Evolutionary conservation across 148 eudicot genomes (phyloP).

Genomic region (Amaranthus palmeri): DNA sequence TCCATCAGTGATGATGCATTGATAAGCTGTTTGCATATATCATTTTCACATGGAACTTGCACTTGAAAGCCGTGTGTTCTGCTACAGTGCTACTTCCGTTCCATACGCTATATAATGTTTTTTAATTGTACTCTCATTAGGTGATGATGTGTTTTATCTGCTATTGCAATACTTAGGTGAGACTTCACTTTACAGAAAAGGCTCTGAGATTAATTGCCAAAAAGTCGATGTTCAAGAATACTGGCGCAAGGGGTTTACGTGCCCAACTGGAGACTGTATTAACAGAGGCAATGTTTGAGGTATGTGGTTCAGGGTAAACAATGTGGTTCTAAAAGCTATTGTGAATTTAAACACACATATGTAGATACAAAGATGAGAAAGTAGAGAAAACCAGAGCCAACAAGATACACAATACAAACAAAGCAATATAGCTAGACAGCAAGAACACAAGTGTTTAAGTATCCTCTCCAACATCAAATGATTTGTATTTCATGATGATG

Average conservation of each 20-base stretch:
- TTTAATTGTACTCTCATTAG: neutral
- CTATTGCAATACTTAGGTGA: constrained; percentile 47
- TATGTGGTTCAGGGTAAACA: constrained; percentile 19
- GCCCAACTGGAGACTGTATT: constrained; percentile 73
- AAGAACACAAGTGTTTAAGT: too few species aligned
- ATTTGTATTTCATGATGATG: too few species aligned
- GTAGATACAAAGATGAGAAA: neutral
- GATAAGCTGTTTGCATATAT: neutral
- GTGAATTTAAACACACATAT: neutral
- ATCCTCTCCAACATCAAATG: too few species aligned
- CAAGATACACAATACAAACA: too few species aligned
- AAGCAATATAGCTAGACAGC: too few species aligned
- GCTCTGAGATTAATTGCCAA: constrained; percentile 73
- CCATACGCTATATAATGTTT: neutral
- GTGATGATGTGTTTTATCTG: constrained; percentile 2
- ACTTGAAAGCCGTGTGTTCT: neutral
- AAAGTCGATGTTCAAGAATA: constrained; percentile 76
- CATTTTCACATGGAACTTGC: neutral
- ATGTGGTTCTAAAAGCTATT: neutral
- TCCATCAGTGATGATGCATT: neutral
- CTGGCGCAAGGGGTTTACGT: constrained; percentile 91
- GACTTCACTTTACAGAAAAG: constrained; percentile 71
- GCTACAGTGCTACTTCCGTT: neutral
- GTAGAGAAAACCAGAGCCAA: too few species aligned
- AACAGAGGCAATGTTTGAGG: constrained; percentile 91